Evolutionary conservation across 148 eudicot species (phyloP), one percentile per base, ranked within the genome.

Genomic region (Tetragonia tetragonoides): DNA sequence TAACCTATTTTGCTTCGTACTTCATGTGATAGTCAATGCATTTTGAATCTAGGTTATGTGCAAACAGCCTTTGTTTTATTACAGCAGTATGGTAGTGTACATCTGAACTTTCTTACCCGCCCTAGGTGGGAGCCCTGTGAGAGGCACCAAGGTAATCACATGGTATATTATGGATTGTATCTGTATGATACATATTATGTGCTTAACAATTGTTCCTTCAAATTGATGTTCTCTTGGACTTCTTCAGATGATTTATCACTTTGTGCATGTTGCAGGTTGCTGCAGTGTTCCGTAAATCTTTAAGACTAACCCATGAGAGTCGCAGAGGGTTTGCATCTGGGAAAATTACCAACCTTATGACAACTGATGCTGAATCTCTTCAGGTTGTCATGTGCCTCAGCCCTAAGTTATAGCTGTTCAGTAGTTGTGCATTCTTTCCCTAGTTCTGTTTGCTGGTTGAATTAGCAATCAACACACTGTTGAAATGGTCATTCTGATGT

Each of bases 281-380:
- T 84, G 91, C 96, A 61, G 94, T 93, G 49, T 93, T 93, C 82
- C 90, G 96, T 62, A 93, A 93, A 83, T 87, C 98, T 63, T 75
- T 93, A 77, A 88, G 89, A 85, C 84, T 93, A 80, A 93, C 94
- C 28, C 91, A 93, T 76, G 98, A 91, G 86, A 90, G 98, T 81
- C 96, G 94, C 70, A 84, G 81, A 75, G 84, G 78, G 39, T 88
- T 93, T 83, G 82, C 96, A 41, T 70, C 92, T 71, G 98, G 98
- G 70, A 93, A 88, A 83, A 88, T 93, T 65, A 93, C 96, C 68
- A 93, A 93, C 77, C 83, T 93, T 81, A 93, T 93, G 98, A 91
- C 98, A 75, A 93, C 96, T 16, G 98, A 93, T 85, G 86, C 96
- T 84, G 96, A 91, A 86, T 72, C 98, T 64, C 91, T 93, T 66